Conservation (phyloP, 2,329 filamentous ascomycete species). For the Dothiorella sarmentorum region DNA sequence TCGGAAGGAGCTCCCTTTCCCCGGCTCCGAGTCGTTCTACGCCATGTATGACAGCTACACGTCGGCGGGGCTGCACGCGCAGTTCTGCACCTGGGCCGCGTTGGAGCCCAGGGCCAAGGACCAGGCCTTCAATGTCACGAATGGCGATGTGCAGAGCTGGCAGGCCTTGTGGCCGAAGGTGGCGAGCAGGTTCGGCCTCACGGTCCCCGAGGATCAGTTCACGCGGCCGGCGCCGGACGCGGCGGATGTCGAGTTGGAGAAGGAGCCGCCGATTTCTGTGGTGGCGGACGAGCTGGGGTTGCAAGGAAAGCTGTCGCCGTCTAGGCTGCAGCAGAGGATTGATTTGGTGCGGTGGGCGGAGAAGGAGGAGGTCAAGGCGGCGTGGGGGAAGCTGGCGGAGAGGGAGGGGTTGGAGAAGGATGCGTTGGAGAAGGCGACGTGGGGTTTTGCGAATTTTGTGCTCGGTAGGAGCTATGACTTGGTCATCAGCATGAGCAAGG, state of each 20-base stretch:
- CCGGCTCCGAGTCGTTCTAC: conserved; percentile 30
- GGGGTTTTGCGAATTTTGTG: conserved; percentile 44
- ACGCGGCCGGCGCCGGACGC: background rate
- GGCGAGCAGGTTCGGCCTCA: conserved; percentile 12
- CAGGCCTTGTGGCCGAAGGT: conserved; percentile 42
- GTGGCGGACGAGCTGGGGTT: conserved; percentile 29
- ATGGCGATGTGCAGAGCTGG: conserved; percentile 43
- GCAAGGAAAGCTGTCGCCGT: conserved; percentile 20
- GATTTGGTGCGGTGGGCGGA: conserved; percentile 43
- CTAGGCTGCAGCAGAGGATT: conserved; percentile 32
- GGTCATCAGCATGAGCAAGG: conserved; percentile 46
- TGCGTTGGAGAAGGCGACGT: conserved; percentile 46
- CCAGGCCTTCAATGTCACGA: conserved; percentile 41
- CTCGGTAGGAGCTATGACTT: conserved; percentile 43
- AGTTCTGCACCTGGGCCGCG: conserved; percentile 34
- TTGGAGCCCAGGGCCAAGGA: too few species aligned
- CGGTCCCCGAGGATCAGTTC: background rate
- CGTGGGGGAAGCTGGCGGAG: conserved; percentile 37
- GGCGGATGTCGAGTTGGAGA: background rate
- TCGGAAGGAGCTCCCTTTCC: conserved; percentile 25
- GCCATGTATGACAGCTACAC: conserved; percentile 31
- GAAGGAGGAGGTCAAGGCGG: conserved; percentile 35
- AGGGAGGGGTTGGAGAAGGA: conserved; percentile 37
- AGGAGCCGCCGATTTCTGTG: background rate
- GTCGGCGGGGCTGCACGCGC: conserved; percentile 25